phyloP scores from a whole-genome alignment of 1,284 basidiomycete genomes.

The Prillingera fragicola region DNA sequence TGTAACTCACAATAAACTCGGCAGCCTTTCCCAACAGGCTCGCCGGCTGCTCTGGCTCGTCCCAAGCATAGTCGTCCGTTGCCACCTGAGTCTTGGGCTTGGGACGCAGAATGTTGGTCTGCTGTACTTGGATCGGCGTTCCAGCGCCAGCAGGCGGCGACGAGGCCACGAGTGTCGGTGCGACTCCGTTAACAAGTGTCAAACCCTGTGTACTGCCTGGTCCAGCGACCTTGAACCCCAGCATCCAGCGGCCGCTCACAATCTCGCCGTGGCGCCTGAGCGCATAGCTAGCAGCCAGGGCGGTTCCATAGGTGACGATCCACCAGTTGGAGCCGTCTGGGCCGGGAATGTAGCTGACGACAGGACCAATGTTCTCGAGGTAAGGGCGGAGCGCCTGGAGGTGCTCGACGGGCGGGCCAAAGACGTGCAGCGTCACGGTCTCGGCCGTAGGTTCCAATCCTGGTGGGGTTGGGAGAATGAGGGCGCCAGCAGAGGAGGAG shows the following conservation, averaged over 20 bases:
- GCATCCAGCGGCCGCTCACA: slow-evolving; percentile 35
- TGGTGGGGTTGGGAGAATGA: slow-evolving; percentile 26
- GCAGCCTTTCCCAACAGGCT: slow-evolving; percentile 19
- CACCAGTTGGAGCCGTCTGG: slow-evolving; percentile 42
- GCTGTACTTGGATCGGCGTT: slow-evolving; percentile 25
- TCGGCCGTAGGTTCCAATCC: slow-evolving; percentile 24
- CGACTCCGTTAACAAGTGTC: slow-evolving; percentile 18
- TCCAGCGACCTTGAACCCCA: slow-evolving; percentile 38
- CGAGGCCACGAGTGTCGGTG: not conserved
- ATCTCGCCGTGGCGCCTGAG: slow-evolving; percentile 42
- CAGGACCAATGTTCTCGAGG: slow-evolving; percentile 31
- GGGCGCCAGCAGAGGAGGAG: not conserved
- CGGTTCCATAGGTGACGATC: slow-evolving; percentile 29
- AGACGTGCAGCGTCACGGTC: slow-evolving; percentile 38
- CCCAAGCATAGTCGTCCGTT: slow-evolving; percentile 34
- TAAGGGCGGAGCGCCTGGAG: slow-evolving; percentile 30
- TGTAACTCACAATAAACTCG: slow-evolving; percentile 20
- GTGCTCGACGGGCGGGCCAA: slow-evolving; percentile 35
- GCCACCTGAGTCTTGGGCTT: slow-evolving; percentile 15
- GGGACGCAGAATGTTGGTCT: slow-evolving; percentile 20
- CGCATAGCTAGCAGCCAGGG: slow-evolving; percentile 31
- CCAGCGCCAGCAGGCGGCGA: slow-evolving; percentile 17
- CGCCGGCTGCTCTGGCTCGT: slow-evolving; percentile 29
- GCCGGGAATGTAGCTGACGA: slow-evolving; percentile 32
- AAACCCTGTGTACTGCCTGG: slow-evolving; percentile 23